Evolutionary conservation across 2,329 filamentous ascomycete genomes (phyloP), one percentile per base, ranked within the genome.

Genomic region (Metarhizium robertsii): DNA sequence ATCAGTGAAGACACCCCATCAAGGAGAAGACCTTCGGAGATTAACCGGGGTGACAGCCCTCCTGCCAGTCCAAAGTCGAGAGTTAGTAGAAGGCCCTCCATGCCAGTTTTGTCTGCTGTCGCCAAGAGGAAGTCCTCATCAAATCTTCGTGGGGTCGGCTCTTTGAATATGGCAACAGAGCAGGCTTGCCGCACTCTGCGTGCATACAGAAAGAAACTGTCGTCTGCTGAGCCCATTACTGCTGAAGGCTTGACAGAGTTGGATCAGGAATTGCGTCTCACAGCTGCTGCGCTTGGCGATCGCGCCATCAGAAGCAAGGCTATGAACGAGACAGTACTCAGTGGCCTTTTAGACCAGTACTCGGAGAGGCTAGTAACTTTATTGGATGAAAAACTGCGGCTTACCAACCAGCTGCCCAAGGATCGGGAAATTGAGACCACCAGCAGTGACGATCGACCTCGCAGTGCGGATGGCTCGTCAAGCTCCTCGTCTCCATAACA

Each of bases 311-410:
- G 80, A 59, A 80, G 74, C 66, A 73, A 77, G 65, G 71, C 75
- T 1, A 75, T 84, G 66, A 81, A 77, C 59, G 83, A 85, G 63
- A 78, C 76, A 18, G 73, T 81, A 51, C 71, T 87, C 38, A 80
- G 77, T 45, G 85, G 84, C 52, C 71, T 91, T 48, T 72, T 92
- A 7, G 88, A 90, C 61, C 83, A 89, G 69, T 90, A 90, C 64
- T 88, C 86, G 2, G 86, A 90, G 64, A 78, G 84, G 57, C 73
- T 92, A 50, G 82, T 90, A 6, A 81, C 77, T 49, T 77, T 90
- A 69, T 75, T 92, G 48, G 87, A 91, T 60, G 84, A 90, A 67
- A 88, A 87, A 67, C 76, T 90, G 52, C 73, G 78, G 50, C 69
- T 84, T 38, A 75, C 66, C 10, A 71, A 67, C 62, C 66, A 71